These are phyloP conservation scores for Phialocephala sp. DNA, from an alignment of 2,329 filamentous ascomycete species.

Conservation along the genomic window DNA sequence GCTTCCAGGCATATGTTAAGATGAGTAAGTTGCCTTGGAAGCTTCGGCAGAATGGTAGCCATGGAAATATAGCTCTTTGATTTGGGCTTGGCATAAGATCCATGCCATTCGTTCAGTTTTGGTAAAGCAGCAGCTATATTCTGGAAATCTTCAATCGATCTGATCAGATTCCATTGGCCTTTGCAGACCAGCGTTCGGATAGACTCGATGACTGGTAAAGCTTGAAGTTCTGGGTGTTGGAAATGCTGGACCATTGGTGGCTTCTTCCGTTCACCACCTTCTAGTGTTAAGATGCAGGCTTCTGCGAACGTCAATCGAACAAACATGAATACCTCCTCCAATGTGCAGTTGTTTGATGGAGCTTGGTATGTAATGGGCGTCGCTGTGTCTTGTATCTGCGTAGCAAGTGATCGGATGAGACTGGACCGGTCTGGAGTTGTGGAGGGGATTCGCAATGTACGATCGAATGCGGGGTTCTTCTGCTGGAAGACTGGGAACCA, in stretches of 20 bases:
- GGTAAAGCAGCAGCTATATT: slow-evolving; percentile 67
- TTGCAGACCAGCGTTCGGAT: slow-evolving; percentile 73
- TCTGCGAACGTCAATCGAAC: slow-evolving; percentile 61
- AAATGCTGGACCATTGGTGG: slow-evolving; percentile 71
- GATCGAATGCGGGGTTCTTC: slow-evolving; percentile 38
- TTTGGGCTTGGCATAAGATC: slow-evolving; percentile 70
- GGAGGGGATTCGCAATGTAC: slow-evolving; percentile 36
- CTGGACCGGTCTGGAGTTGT: slow-evolving; percentile 37
- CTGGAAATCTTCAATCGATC: slow-evolving; percentile 66
- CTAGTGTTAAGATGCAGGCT: slow-evolving; percentile 70
- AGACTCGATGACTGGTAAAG: slow-evolving; percentile 46
- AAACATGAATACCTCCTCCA: slow-evolving; percentile 73
- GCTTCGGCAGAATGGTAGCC: slow-evolving; percentile 63
- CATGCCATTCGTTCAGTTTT: slow-evolving; percentile 62
- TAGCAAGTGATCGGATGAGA: slow-evolving; percentile 33
- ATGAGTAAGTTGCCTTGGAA: slow-evolving; percentile 64
- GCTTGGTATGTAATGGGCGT: slow-evolving; percentile 64
- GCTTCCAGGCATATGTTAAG: slow-evolving; percentile 74
- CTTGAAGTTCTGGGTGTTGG: slow-evolving; percentile 21
- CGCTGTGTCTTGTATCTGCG: slow-evolving; percentile 44
- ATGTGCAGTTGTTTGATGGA: slow-evolving; percentile 69
- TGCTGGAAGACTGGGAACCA: slow-evolving; percentile 75
- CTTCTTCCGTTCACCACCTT: slow-evolving; percentile 79
- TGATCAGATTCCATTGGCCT: slow-evolving; percentile 79
- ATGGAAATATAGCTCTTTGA: slow-evolving; percentile 75